Conservation (phyloP, 805 yeast genomes). For the Candida chauliodis region DNA sequence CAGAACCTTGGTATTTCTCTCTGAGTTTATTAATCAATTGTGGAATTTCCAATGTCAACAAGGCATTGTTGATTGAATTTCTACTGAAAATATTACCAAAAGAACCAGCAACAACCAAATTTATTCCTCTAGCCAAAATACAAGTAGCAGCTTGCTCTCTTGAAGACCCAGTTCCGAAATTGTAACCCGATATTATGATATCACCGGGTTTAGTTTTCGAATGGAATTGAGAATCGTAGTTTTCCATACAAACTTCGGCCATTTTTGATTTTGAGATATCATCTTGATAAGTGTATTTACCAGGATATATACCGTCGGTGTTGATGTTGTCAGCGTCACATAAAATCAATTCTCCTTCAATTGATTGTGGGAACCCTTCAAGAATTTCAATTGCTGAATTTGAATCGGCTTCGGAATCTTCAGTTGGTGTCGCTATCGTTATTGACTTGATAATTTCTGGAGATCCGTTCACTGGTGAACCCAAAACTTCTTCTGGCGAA, state of each 20-base stretch:
- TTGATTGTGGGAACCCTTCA: constrained; percentile 86
- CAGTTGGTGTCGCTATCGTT: constrained; percentile 27
- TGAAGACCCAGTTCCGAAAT: constrained; percentile 97
- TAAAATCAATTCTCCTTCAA: constrained; percentile 86
- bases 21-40: constrained; percentile 75
- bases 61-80: constrained; percentile 94
- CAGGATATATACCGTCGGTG: constrained; percentile 98
- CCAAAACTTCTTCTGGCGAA: constrained; percentile 84
- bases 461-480: constrained; percentile 42
- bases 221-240: constrained; percentile 89
- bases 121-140: constrained; percentile 88
- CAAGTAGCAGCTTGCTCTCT: constrained; percentile 99
- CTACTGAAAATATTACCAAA: constrained; percentile 96
- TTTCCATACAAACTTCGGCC: constrained; percentile 99
- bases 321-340: constrained; percentile 97
- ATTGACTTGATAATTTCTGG: constrained; percentile 47
- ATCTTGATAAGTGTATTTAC: constrained; percentile 98
- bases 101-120: constrained; percentile 92
- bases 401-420: constrained; percentile 21
- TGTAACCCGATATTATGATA: constrained; percentile 86
- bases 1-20: constrained; percentile 51
- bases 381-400: constrained; percentile 66
- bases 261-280: constrained; percentile 90
- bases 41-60: constrained; percentile 91
- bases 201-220: constrained; percentile 81